Conservation (phyloP, 2,329 filamentous ascomycete species). For the Basipetospora sp. region DNA sequence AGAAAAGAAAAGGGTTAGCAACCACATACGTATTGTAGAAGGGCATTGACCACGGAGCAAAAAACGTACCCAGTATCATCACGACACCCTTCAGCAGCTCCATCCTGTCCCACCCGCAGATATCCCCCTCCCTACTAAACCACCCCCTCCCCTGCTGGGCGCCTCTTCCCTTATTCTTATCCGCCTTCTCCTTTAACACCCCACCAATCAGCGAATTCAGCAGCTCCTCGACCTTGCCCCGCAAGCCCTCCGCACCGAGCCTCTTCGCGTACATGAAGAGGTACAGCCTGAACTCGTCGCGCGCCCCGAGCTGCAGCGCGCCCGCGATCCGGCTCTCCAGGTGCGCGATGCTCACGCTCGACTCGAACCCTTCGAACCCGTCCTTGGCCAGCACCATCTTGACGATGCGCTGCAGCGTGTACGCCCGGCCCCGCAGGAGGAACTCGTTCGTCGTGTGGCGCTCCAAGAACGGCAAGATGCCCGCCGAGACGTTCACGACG, state of each 20-base stretch:
- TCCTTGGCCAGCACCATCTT: slow-evolving; percentile 78
- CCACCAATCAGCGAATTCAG: slow-evolving; percentile 69
- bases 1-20: background rate
- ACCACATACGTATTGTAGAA: too few relatives aligned
- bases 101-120: slow-evolving; percentile 83
- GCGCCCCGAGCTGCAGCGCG: slow-evolving; percentile 67
- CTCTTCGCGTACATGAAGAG: slow-evolving; percentile 97
- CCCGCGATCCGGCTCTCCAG: slow-evolving; percentile 89
- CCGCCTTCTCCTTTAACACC: slow-evolving; percentile 41
- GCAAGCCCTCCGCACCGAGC: slow-evolving; percentile 74
- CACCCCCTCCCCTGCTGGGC: slow-evolving; percentile 39
- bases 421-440: slow-evolving; percentile 78
- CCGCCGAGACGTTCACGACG: slow-evolving; percentile 43
- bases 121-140: slow-evolving; percentile 51
- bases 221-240: slow-evolving; percentile 83
- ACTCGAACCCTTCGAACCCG: slow-evolving; percentile 84
- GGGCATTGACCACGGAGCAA: background rate
- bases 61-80: slow-evolving; percentile 67
- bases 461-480: slow-evolving; percentile 85
- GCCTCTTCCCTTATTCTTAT: slow-evolving; percentile 19
- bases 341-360: slow-evolving; percentile 81
- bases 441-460: slow-evolving; percentile 90
- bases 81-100: slow-evolving; percentile 83
- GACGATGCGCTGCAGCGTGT: slow-evolving; percentile 79
- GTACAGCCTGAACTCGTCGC: slow-evolving; percentile 86